These are phyloP conservation scores for Blepharisma undulans DNA, from an alignment of 169 alveolate species.

Conservation along the genomic window DNA sequence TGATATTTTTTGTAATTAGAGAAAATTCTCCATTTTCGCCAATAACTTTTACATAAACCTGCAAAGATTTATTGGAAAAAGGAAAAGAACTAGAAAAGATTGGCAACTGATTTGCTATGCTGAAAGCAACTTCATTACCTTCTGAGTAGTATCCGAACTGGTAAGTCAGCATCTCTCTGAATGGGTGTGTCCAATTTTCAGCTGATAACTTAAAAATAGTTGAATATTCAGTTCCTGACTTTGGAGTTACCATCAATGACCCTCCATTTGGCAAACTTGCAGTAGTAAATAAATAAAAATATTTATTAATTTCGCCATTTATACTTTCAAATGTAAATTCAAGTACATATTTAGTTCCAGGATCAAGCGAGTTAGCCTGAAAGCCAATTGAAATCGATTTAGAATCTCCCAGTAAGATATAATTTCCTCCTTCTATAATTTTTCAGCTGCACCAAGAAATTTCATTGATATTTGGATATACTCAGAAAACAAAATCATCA, in stretches of 20 bases:
- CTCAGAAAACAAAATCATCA: no score
- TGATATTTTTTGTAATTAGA: no score
- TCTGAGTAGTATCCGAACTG: slow-evolving; percentile 35
- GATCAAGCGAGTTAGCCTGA: background rate
- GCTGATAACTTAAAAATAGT: slow-evolving; percentile 6
- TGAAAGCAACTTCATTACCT: no score
- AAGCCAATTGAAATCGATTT: background rate
- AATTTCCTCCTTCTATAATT: background rate
- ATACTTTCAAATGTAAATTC: background rate
- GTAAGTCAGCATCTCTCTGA: background rate
- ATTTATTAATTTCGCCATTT: background rate
- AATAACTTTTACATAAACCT: no score
- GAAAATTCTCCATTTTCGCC: no score
- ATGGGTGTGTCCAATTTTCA: background rate
- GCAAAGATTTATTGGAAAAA: no score
- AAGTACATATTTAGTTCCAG: background rate
- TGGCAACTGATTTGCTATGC: no score
- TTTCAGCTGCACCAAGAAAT: background rate
- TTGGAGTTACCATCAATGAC: background rate
- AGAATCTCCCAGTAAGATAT: background rate
- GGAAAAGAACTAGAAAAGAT: no score
- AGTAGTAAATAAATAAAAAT: background rate
- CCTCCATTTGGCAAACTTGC: background rate
- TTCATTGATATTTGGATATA: no score
- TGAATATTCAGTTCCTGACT: background rate